These are phyloP conservation scores for Aureobasidium sp. DNA, from an alignment of 2,329 filamentous ascomycete genomes.

Conservation along the genomic window DNA sequence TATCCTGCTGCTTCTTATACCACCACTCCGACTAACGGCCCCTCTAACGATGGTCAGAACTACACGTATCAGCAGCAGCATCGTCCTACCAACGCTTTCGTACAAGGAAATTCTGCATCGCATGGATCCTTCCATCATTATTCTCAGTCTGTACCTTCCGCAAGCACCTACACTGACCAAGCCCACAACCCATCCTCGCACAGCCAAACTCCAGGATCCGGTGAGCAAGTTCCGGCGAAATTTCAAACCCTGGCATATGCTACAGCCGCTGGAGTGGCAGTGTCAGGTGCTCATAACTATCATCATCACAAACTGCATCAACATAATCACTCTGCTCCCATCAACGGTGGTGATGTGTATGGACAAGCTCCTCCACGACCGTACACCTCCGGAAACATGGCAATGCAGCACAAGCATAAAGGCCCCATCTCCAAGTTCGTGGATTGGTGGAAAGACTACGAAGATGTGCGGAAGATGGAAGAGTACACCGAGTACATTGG, in stretches of 20 bases:
- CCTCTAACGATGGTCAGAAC: neutral
- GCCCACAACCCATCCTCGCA: slow-evolving; percentile 18
- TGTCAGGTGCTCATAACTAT: slow-evolving; percentile 15
- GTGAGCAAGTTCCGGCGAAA: slow-evolving; percentile 37
- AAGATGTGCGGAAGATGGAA: slow-evolving; percentile 59
- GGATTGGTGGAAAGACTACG: slow-evolving; percentile 56
- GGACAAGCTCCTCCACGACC: neutral
- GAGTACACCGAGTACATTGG: slow-evolving; percentile 62
- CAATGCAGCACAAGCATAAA: slow-evolving; percentile 46
- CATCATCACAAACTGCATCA: slow-evolving; percentile 22
- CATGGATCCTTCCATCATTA: neutral
- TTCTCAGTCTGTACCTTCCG: neutral
- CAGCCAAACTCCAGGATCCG: slow-evolving; percentile 16
- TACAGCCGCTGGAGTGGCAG: slow-evolving; percentile 17
- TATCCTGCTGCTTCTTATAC: neutral
- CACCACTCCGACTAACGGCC: neutral
- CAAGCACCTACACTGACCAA: neutral
- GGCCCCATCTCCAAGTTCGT: slow-evolving; percentile 51
- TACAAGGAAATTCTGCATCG: neutral
- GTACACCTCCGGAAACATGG: slow-evolving; percentile 33
- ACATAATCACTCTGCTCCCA: slow-evolving; percentile 24
- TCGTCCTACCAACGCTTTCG: neutral
- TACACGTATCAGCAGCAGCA: neutral
- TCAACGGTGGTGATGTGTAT: neutral
- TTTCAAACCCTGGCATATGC: slow-evolving; percentile 27